Percentiles rank a stretch among this genome's conserved stretches.
These are phyloP conservation scores for Aspergillus floridensis DNA, from an alignment of 2,329 filamentous ascomycete species.

Conservation along the genomic window DNA sequence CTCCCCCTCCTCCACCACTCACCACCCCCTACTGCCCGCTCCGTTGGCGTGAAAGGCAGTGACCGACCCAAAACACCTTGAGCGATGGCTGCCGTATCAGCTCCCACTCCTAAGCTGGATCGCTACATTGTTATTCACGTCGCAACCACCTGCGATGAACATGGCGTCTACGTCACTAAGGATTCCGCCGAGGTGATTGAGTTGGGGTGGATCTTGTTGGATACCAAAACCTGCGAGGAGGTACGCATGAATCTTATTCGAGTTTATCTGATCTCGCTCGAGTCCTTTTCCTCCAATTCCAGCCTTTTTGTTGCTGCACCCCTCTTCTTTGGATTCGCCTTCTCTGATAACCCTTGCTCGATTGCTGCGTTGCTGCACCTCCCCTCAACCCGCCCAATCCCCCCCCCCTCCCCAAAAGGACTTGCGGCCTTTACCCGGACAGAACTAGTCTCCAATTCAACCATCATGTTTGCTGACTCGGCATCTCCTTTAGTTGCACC, in stretches of 20 bases:
- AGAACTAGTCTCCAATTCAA: neutral
- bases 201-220: slow-evolving; percentile 94
- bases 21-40: slow-evolving; percentile 25
- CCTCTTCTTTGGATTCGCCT: slow-evolving; percentile 1
- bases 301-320: neutral
- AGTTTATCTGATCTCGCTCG: neutral
- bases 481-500: slow-evolving; percentile 66
- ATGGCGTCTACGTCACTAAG: slow-evolving; percentile 98
- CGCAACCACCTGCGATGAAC: slow-evolving; percentile 97
- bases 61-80: slow-evolving; percentile 11
- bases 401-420: neutral
- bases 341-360: neutral
- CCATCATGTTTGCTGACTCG: slow-evolving; percentile 22
- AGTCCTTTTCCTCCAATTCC: slow-evolving; percentile 2
- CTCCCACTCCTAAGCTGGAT: slow-evolving; percentile 72
- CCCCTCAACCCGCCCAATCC: neutral
- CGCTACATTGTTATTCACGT: slow-evolving; percentile 98
- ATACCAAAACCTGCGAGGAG: slow-evolving; percentile 89
- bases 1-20: slow-evolving; percentile 15
- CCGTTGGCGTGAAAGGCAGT: slow-evolving; percentile 25
- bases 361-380: neutral
- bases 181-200: slow-evolving; percentile 99
- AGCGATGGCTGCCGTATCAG: slow-evolving; percentile 46
- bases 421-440: neutral
- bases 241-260: slow-evolving; percentile 52